Evolutionary conservation across 2,329 filamentous ascomycete species (phyloP), one percentile per base, ranked within the genome.

Genomic region (Trichoderma atroviride): DNA sequence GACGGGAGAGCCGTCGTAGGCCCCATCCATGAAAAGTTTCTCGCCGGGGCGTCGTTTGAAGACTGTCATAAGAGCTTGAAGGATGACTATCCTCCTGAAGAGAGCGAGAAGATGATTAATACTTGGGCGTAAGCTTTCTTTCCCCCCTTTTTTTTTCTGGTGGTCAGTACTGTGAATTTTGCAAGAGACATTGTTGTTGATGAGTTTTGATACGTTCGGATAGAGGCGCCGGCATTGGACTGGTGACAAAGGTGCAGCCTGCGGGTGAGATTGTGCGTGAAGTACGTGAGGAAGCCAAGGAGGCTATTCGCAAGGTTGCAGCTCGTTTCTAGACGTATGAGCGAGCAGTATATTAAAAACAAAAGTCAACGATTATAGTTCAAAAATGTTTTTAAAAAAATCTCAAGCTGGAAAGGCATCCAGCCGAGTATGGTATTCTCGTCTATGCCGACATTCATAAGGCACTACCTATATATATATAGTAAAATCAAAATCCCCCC

Each of bases 181-280:
- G 10, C 2, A 4, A 11, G 33, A 13, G 24, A 52, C 4, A 29
- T 29, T 9, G 24, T 52, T 33, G 59, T 73, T 74, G 35, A 74
- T 47, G 61, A 43, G 24, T 52, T 60, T 22, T 50, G 3, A 9
- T 14, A 16, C 19, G 16, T 47, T 10, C 10, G 2, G 2, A 9
- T 47, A 81, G 79, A 7, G 83, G 83, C 53, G 81, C 83, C 5
- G 83, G 78, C 0, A 79, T 85, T 22, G 83, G 83, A 2, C 72
- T 85, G 31, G 79, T 85, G n/a, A 81, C 75, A n/a, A 77, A 81
- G 31, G 73, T 73, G 5, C 77, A 79, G 22, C 79, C 81, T 10
- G 80, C 82, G 1, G 81, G 77, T 0, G 80, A 83, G 22, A 83
- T 85, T 70, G 82, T 84, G 3, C 75, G 73, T n/a, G 78, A 83